These are phyloP conservation scores for Triticum timopheevii DNA, from an alignment of 176 grass and related monocot species.

Conservation along the genomic window DNA sequence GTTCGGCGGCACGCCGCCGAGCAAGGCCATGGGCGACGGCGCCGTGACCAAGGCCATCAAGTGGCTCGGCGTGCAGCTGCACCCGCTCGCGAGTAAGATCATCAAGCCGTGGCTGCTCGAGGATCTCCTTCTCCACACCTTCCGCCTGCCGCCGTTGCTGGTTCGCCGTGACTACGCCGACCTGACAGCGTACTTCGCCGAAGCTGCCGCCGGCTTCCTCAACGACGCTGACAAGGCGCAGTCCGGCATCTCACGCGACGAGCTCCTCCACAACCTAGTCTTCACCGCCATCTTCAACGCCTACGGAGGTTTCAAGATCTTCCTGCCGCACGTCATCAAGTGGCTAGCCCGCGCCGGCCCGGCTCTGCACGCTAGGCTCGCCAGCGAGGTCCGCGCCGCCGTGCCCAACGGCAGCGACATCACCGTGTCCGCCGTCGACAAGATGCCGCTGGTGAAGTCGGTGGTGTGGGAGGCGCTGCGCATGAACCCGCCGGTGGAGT, in stretches of 20 bases:
- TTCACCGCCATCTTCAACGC: constrained; percentile 76
- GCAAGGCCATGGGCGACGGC: constrained; percentile 31
- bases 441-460: constrained; percentile 69
- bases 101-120: constrained; percentile 53
- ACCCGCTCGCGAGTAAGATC: constrained; percentile 48
- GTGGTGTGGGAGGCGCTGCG: constrained; percentile 72
- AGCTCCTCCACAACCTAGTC: constrained; percentile 73
- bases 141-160: constrained; percentile 52
- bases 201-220: constrained; percentile 29
- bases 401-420: not conserved
- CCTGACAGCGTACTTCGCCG: constrained; percentile 51
- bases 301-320: constrained; percentile 74
- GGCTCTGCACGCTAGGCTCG: constrained; percentile 56
- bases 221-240: constrained; percentile 47
- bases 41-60: constrained; percentile 38
- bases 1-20: constrained; percentile 47
- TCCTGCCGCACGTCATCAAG: constrained; percentile 61
- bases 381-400: constrained; percentile 40
- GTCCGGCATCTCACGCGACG: constrained; percentile 43
- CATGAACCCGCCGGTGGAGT: constrained; percentile 70
- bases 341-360: constrained; percentile 50
- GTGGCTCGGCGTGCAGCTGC: constrained; percentile 68
- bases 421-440: constrained; percentile 42
- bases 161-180: constrained; percentile 57
- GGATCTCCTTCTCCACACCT: constrained; percentile 63